These are phyloP conservation scores for Dillenia suffruticosa DNA, from an alignment of 164 flowering plant species.

Conservation along the genomic window DNA sequence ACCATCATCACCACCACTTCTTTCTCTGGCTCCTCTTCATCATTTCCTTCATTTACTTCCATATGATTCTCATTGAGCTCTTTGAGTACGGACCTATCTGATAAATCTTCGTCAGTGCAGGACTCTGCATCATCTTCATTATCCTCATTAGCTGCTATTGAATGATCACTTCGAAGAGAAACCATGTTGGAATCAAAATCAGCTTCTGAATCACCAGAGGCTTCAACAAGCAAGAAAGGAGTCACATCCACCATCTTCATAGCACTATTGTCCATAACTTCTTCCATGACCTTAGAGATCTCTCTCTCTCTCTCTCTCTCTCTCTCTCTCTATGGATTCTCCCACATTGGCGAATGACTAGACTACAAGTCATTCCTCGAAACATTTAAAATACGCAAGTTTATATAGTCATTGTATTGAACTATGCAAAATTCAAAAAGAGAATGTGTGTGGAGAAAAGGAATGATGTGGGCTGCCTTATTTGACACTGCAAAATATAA, in stretches of 20 bases:
- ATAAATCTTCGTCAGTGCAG: slow-evolving; percentile 21
- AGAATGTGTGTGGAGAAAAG: too few relatives aligned
- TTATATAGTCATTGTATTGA: too few relatives aligned
- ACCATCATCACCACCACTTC: slow-evolving; percentile 19
- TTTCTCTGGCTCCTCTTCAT: slow-evolving; percentile 12
- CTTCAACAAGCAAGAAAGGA: slow-evolving; percentile 38
- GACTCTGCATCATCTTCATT: slow-evolving; percentile 42
- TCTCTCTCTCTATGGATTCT: slow-evolving; percentile 2
- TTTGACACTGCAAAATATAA: too few relatives aligned
- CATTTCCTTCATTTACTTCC: not conserved
- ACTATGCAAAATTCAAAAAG: too few relatives aligned
- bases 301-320: too few relatives aligned
- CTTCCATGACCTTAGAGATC: too few relatives aligned
- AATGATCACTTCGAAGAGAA: not conserved
- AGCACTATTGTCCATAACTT: not conserved
- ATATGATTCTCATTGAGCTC: not conserved
- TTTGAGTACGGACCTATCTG: not conserved
- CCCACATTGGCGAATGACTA: too few relatives aligned
- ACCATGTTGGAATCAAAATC: slow-evolving; percentile 8
- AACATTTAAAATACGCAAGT: too few relatives aligned
- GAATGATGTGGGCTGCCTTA: too few relatives aligned
- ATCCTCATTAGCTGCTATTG: too few relatives aligned
- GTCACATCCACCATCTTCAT: slow-evolving; percentile 19
- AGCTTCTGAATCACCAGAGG: slow-evolving; percentile 45
- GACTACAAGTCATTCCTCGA: too few relatives aligned